Evolutionary conservation across 2,329 filamentous ascomycete species (phyloP), one percentile per base, ranked within the genome.

Genomic region (Fusarium citri): DNA sequence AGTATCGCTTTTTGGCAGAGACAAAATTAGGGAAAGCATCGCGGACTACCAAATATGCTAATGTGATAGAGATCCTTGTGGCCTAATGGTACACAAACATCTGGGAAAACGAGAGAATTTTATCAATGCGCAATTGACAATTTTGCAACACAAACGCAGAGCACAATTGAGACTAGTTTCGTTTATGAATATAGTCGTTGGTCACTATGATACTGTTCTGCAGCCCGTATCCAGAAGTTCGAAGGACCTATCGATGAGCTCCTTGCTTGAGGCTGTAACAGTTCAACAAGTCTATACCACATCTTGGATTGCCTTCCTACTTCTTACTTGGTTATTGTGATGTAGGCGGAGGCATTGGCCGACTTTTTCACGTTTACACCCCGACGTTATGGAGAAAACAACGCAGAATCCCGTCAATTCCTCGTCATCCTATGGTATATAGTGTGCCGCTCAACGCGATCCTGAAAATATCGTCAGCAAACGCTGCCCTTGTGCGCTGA

Each of bases 351-450:
- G 20, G 18, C 14, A 15, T 40, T 41, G 23, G 23, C 22, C 11
- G 26, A 18, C 48, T 50, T 47, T 23, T 46, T 10, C 25, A 20
- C 28, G 22, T 18, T 25, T 34, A 12, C 31, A 50, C 37, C 30
- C 34, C 56, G 55, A 42, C 61, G 54, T 51, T 47, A 43, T 59
- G 48, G 45, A 45, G 25, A 14, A 41, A 41, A 23, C 47, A 60
- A 56, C 40, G 45, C 34, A 54, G 51, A 48, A 49, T 45, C 47
- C 56, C 50, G 46, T 72, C 49, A 63, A 62, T 55, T 6, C 53
- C 56, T 53, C 67, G 63, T 71, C 55, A 70, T 71, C 25, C 41
- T 22, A 22, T 53, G 31, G 10, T 37, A 37, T 37, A 50, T 18
- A 30, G 47, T n/a, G 16, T 18, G n/a, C 26, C 26, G 9, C 22